These are phyloP conservation scores for Myriosclerotinia curreyana DNA, from an alignment of 2,329 filamentous ascomycete genomes.

Conservation along the genomic window DNA sequence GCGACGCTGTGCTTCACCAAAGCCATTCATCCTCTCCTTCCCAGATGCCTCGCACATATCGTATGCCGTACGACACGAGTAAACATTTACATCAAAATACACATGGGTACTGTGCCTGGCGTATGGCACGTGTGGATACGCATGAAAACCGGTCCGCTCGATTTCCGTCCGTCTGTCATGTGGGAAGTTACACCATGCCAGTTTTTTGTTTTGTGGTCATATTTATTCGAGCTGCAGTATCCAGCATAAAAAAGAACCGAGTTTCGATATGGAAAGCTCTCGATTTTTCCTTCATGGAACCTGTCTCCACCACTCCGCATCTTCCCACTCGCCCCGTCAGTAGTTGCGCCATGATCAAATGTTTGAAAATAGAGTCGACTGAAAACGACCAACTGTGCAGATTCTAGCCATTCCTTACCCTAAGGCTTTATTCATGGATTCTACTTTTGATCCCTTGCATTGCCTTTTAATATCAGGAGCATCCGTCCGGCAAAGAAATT, in stretches of 20 bases:
- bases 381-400: constrained; percentile 2
- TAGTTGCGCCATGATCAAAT: not conserved
- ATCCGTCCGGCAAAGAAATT: not conserved
- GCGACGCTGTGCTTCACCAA: constrained; percentile 2
- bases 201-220: not conserved
- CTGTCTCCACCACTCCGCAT: not conserved
- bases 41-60: constrained; percentile 10
- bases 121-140: constrained; percentile 11
- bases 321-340: not conserved
- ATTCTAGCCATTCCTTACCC: not conserved
- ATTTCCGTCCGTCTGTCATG: constrained; percentile 3
- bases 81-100: not conserved
- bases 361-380: not conserved
- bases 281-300: not conserved
- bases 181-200: constrained; percentile 15
- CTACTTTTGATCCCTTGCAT: not conserved
- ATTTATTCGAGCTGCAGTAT: not conserved
- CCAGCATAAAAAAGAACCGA: not conserved
- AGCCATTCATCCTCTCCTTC: not conserved
- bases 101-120: constrained; percentile 9
- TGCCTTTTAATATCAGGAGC: not conserved
- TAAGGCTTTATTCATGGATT: not conserved
- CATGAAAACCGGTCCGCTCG: not conserved
- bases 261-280: not conserved
- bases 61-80: not conserved